Evolutionary conservation across 257 asterid species (phyloP).

Genomic region (Verbena officinalis): DNA sequence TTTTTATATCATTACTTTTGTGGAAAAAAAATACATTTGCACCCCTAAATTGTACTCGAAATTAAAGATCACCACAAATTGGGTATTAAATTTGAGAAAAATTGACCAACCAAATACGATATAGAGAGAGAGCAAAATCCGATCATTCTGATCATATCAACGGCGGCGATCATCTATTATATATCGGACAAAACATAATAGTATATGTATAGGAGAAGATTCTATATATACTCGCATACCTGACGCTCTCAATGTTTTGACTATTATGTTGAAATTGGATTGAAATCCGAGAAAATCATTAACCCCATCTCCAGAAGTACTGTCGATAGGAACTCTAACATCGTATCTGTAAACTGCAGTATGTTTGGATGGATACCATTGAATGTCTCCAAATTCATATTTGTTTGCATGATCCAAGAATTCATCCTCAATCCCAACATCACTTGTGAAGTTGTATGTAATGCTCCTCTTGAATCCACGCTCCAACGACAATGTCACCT

Average conservation of each 20-base stretch:
- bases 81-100: too few species aligned
- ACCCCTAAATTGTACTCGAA: too few species aligned
- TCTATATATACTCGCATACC: too few species aligned
- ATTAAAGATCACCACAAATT: too few species aligned
- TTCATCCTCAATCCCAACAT: constrained; percentile 52
- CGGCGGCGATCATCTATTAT: too few species aligned
- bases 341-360: constrained; percentile 77
- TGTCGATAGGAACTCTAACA: constrained; percentile 52
- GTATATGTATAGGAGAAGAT: too few species aligned
- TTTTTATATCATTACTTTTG: too few species aligned
- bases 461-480: constrained; percentile 68
- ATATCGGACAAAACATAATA: too few species aligned
- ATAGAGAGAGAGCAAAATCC: too few species aligned
- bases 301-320: constrained; percentile 63
- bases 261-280: constrained; percentile 50
- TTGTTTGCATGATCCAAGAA: constrained; percentile 52
- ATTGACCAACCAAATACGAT: too few species aligned
- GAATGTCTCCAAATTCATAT: constrained; percentile 83
- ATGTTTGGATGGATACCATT: constrained; percentile 89
- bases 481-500: constrained; percentile 78
- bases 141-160: too few species aligned
- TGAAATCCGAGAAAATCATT: constrained; percentile 88
- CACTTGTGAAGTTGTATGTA: constrained; percentile 63
- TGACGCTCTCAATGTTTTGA: constrained; percentile 57
- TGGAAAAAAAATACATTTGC: too few species aligned